Conservation (phyloP, 177 flowering plant genomes). For the Vitis hybrid region DNA sequence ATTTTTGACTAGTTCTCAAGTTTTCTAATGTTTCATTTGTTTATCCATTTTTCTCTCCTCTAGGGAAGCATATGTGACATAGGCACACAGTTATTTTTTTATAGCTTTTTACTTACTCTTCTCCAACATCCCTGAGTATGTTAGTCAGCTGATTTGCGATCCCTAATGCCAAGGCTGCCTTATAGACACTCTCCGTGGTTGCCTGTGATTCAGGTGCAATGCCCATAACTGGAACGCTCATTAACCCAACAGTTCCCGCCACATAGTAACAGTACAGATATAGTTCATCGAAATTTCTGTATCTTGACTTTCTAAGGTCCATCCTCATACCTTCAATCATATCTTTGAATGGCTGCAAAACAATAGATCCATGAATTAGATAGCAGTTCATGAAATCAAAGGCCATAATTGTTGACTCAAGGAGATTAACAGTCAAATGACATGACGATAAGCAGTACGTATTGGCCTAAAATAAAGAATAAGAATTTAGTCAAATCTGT, state of each 20-base stretch:
- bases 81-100: no score
- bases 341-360: constrained; percentile 84
- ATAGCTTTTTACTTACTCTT: constrained; percentile 62
- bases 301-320: constrained; percentile 85
- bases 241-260: constrained; percentile 89
- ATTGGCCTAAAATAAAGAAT: no score
- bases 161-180: constrained; percentile 81
- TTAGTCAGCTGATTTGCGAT: constrained; percentile 90
- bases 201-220: constrained; percentile 74
- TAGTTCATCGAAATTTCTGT: constrained; percentile 80
- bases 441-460: no score
- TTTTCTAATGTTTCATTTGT: no score
- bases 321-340: constrained; percentile 96
- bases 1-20: no score
- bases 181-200: constrained; percentile 69
- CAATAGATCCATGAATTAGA: background rate
- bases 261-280: constrained; percentile 90
- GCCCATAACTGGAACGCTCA: constrained; percentile 96
- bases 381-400: background rate
- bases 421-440: no score
- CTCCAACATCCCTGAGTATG: constrained; percentile 94
- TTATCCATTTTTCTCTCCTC: no score
- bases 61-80: no score
- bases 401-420: no score
- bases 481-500: no score